Evolutionary conservation across 2,329 filamentous ascomycete species (phyloP), one percentile per base, ranked within the genome.

Genomic region (Drechslerella dactyloides): DNA sequence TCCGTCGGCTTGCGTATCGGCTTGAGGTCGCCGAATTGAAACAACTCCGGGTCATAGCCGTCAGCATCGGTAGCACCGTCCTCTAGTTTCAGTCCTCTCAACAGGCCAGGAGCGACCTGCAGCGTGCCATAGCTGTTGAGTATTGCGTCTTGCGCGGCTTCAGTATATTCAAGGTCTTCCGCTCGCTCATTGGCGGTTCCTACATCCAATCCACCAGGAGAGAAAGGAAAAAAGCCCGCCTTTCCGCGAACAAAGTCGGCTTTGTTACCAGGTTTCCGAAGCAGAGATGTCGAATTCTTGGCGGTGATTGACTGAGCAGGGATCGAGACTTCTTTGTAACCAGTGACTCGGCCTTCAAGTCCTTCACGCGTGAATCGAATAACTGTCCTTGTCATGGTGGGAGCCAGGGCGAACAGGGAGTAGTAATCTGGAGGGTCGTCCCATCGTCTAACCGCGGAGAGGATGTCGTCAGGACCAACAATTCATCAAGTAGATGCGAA

Each of bases 171-270:
- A 58, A 91, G 83, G 2, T 90, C 90, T 27, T 93, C 91, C 8
- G 92, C 88, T 1, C 90, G 90, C 79, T 96, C 90, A 21, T 97
- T 76, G 10, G 73, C 70, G n/a, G 57, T 58, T 13, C 75, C 89
- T 1, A 88, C 87, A 72, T 97, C 93, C 13, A 97, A 81, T 0
- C 94, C 94, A 62, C 93, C 93, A 0, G 93, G 93, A 0, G 92
- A 89, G 80, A 97, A 97, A 0, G 93, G 93, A 69, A 96, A 96
- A 81, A 96, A 97, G 0, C 93, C 93, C 6, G 93, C 91, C 37
- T 90, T 93, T 13, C 94, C 94, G 73, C 93, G 86, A 11, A 97
- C 93, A 79, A 97, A 96, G 55, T 97, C 93, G 30, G 90, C 91
- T 73, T 90, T 86, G 65, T 87, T 88, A 13, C 91, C 93, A 2